These are phyloP conservation scores for Coniochaeta sp. DNA, from an alignment of 2,329 filamentous ascomycete species.

Conservation along the genomic window DNA sequence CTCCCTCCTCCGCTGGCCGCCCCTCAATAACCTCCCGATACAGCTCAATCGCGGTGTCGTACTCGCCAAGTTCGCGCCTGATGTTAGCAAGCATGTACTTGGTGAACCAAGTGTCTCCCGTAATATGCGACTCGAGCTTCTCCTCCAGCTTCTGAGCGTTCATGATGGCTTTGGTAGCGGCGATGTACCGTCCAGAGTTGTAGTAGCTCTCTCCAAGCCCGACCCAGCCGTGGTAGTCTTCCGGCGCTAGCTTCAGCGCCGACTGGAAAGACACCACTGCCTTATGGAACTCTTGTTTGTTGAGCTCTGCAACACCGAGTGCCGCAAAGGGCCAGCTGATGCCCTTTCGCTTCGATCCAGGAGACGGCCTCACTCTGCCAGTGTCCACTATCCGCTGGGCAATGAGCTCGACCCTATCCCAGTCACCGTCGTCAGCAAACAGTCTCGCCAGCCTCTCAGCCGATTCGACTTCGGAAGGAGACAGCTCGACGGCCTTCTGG, in stretches of 20 bases:
- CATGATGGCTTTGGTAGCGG: conserved; percentile 85
- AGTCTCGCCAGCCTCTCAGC: conserved; percentile 79
- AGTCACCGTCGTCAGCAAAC: conserved; percentile 87
- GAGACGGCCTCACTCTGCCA: conserved; percentile 83
- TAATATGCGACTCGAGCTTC: conserved; percentile 39
- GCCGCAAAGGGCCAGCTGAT: conserved; percentile 96
- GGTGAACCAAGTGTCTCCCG: conserved; percentile 82
- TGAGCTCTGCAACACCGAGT: conserved; percentile 87
- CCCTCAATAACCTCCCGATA: conserved; percentile 67
- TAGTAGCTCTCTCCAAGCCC: conserved; percentile 97
- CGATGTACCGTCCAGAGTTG: conserved; percentile 85
- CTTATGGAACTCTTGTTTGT: conserved; percentile 83
- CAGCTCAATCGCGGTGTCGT: conserved; percentile 70
- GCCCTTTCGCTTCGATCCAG: conserved; percentile 87
- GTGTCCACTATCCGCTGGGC: conserved; percentile 88
- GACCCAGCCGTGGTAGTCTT: conserved; percentile 93
- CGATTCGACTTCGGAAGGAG: conserved; percentile 75
- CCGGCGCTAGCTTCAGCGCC: conserved; percentile 73
- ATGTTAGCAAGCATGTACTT: conserved; percentile 97
- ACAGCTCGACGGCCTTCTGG: conserved; percentile 92
- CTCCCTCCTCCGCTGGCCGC: conserved; percentile 72
- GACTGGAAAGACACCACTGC: conserved; percentile 90
- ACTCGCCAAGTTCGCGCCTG: conserved; percentile 85
- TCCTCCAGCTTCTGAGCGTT: conserved; percentile 74
- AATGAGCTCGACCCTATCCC: conserved; percentile 92